Evolutionary conservation across 2,329 filamentous ascomycete species (phyloP), one percentile per base, ranked within the genome.

Genomic region (Pseudocercospora fuligena): DNA sequence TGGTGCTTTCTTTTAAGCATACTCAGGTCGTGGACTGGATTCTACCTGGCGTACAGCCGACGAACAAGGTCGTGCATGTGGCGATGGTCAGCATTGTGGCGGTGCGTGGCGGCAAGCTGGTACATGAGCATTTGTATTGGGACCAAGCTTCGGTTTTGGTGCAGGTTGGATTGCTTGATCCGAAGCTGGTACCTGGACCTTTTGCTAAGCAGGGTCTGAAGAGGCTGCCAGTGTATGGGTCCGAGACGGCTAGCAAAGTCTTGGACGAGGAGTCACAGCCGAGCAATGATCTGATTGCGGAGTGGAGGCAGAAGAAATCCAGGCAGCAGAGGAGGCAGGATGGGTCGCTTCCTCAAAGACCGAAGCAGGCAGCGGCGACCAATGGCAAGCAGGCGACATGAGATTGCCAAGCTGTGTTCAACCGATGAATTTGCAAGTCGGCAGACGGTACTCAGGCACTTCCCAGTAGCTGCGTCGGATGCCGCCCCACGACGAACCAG

Each of bases 371-470:
- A 51, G 56, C 31, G 12, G 27, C 25, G 7, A 70, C 62, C 1
- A 70, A 73, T 57, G 67, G 69, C 53, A 27, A 33, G 27, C 53
- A 56, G 29, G 53, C 53, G 31, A 58, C 56, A n/a, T 58, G n/a
- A 11, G 4, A 43, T 25, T n/a, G 61, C n/a, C 14, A 19, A 6
- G 54, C 25, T 14, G 36, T 25, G 19, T 62, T 82, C 82, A 92
- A 68, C 87, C 87, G 80, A 94, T 85, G 73, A 94, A 92, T 59
- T 85, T 91, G 81, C 90, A 93, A 54, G 88, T 85, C 1, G 92
- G 92, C 71, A 94, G 81, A 61, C 87, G 87, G 78, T 95, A 95
- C 73, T 86, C 89, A 68, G 93, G 88, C 61, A 98, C 83, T 29
- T 90, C 86, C 95, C 95, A 99, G 36, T 68, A 69, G 23, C 66